A percentile compares a stretch with the other conserved stretches of the same genome.
phyloP scores from a whole-genome alignment of 2,329 filamentous ascomycete genomes.

The Tympanopsis confertula region DNA sequence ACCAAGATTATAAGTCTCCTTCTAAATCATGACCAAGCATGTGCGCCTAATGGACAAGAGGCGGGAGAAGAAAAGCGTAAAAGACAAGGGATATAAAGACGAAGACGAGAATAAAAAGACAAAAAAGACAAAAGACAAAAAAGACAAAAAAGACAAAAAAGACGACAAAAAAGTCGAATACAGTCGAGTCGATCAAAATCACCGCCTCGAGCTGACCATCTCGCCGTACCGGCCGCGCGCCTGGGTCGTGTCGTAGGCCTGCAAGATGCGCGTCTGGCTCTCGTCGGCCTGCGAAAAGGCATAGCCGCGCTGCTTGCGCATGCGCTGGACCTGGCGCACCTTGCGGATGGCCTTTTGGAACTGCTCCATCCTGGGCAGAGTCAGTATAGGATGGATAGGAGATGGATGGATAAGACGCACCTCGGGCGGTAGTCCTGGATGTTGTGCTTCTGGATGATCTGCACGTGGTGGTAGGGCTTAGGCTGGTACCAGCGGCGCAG shows the following conservation, averaged over 20 bases:
- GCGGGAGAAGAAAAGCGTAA: too few species aligned
- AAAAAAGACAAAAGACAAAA: too few species aligned
- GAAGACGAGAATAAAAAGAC: too few species aligned
- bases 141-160: too few species aligned
- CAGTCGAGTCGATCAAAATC: too few species aligned
- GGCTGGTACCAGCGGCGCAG: constrained; percentile 93
- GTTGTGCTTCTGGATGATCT: constrained; percentile 99
- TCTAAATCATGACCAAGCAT: too few species aligned
- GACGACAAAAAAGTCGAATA: too few species aligned
- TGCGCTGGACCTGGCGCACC: constrained; percentile 92
- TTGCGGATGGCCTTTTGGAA: constrained; percentile 99
- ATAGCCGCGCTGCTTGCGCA: constrained; percentile 98
- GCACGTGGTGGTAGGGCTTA: constrained; percentile 92
- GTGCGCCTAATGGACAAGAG: too few species aligned
- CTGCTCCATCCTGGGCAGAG: constrained; percentile 78
- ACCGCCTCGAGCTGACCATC: constrained; percentile 57
- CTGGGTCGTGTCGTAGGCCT: constrained; percentile 94
- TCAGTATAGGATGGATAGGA: constrained; percentile 8
- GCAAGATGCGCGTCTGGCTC: constrained; percentile 84
- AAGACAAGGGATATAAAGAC: too few species aligned
- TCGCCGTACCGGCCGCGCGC: constrained; percentile 87
- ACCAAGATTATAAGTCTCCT: too few species aligned
- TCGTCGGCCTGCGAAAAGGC: constrained; percentile 97
- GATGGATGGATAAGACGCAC: constrained; percentile 33
- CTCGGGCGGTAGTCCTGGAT: constrained; percentile 96